A percentile compares a stretch with the other conserved stretches of the same genome.
phyloP scores from a whole-genome alignment of 1,284 basidiomycete species.

The Ganoderma lucidum region DNA sequence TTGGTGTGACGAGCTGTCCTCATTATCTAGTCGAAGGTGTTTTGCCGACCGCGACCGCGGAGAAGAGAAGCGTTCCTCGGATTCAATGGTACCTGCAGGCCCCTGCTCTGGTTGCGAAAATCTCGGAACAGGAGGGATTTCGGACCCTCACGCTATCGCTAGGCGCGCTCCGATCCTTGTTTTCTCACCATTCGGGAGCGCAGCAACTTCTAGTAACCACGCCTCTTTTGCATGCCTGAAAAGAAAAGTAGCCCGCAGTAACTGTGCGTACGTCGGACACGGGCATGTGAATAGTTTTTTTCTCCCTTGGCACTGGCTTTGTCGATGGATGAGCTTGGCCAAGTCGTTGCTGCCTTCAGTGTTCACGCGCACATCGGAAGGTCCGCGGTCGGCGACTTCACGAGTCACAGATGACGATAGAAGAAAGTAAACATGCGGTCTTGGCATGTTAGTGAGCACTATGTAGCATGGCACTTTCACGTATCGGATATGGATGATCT shows the following conservation, averaged over 20 bases:
- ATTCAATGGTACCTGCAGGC: neutral
- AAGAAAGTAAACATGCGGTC: neutral
- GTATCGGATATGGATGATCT: neutral
- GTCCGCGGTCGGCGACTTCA: neutral
- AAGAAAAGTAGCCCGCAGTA: neutral
- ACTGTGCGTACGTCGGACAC: neutral
- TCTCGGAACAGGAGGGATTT: neutral
- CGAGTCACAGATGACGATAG: neutral
- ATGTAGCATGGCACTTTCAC: neutral
- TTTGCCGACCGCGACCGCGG: constrained; percentile 1
- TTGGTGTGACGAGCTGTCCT: neutral
- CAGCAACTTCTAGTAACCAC: neutral
- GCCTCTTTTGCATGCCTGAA: neutral
- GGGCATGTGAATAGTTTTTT: neutral
- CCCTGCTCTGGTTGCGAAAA: neutral
- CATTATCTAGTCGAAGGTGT: neutral
- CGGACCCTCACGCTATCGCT: neutral
- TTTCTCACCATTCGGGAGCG: neutral
- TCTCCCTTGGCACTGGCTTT: neutral
- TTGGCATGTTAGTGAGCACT: neutral
- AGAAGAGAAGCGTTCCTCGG: neutral
- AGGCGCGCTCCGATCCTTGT: neutral
- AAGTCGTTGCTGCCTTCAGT: neutral
- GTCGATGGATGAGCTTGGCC: neutral
- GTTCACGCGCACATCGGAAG: neutral